Evolutionary conservation across 257 asterid species (phyloP).

Genomic region (Echium plantagineum): DNA sequence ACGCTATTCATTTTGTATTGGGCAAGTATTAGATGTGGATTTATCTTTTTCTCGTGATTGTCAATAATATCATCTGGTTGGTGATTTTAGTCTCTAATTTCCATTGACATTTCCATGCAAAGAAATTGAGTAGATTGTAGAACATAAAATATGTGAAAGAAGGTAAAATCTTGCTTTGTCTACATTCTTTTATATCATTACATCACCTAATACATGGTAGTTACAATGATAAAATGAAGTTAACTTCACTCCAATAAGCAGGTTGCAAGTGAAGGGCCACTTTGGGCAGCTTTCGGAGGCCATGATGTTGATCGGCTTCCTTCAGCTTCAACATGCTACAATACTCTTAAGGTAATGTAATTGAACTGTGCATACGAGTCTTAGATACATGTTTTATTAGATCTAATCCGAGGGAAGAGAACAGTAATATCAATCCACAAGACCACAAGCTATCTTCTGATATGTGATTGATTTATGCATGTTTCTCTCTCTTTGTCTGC

Average conservation of each 20-base stretch:
- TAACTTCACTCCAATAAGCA: conserved; percentile 10
- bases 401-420: too few species aligned
- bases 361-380: not conserved
- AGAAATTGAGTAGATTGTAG: not conserved
- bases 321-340: conserved; percentile 96
- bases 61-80: not conserved
- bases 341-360: conserved; percentile 73
- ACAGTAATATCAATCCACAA: not conserved
- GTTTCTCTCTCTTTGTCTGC: conserved; percentile 12
- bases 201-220: not conserved
- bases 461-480: conserved; percentile 5
- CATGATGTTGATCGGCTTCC: conserved; percentile 99
- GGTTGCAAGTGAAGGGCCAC: conserved; percentile 79
- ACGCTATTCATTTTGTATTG: not conserved
- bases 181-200: not conserved
- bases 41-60: not conserved
- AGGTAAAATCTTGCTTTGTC: not conserved
- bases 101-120: not conserved
- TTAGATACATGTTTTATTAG: not conserved
- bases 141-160: not conserved
- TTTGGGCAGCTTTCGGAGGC: conserved; percentile 91
- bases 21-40: not conserved
- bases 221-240: not conserved
- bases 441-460: not conserved
- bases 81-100: not conserved